phyloP scores from a whole-genome alignment of 2,329 filamentous ascomycete species.

The Venturia effusa region DNA sequence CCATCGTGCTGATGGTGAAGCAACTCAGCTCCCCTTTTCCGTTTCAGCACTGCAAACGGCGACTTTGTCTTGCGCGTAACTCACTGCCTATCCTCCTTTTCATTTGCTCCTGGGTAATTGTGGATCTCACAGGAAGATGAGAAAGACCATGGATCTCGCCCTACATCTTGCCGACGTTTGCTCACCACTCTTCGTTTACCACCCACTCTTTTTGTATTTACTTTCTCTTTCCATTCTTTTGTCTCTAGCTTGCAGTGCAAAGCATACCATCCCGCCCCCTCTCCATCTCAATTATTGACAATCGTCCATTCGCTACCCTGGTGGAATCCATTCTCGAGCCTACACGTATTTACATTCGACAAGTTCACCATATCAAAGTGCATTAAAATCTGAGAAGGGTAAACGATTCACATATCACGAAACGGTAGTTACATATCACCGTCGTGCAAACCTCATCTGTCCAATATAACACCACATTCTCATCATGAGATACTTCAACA shows the following conservation, averaged over 20 bases:
- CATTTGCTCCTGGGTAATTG: neutral
- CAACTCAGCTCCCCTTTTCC: neutral
- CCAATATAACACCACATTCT: neutral
- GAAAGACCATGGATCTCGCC: neutral
- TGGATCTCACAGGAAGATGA: neutral
- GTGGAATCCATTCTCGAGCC: neutral
- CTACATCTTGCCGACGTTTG: neutral
- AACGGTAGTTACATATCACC: neutral
- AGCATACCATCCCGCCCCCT: neutral
- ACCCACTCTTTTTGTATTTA: neutral
- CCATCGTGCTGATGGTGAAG: neutral
- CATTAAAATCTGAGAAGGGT: neutral
- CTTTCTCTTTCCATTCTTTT: slow-evolving; percentile 1
- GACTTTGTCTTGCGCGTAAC: neutral
- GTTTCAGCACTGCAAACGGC: neutral
- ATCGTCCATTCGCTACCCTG: neutral
- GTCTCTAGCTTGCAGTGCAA: neutral
- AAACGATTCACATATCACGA: neutral
- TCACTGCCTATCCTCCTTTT: neutral
- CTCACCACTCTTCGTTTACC: neutral
- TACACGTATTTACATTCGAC: neutral
- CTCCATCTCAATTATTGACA: neutral
- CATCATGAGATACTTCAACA: slow-evolving; percentile 6
- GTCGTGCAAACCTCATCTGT: neutral
- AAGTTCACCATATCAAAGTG: neutral